phyloP scores from a whole-genome alignment of 176 grass and related monocot genomes.

The Triticum turgidum region DNA sequence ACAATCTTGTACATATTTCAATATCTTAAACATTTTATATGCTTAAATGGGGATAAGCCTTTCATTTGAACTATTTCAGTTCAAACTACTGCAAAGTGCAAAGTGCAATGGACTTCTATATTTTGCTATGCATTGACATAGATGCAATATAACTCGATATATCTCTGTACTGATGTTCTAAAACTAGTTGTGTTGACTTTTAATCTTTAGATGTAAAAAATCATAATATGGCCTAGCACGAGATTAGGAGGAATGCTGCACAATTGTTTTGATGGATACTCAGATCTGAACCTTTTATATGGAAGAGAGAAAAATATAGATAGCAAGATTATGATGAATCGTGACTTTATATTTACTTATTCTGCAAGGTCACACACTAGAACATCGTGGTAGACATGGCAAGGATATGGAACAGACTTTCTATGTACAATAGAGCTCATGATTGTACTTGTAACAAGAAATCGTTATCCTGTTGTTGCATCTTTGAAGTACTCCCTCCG shows the following conservation, averaged over 20 bases:
- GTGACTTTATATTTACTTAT: background rate
- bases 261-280: background rate
- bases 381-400: too few relatives aligned
- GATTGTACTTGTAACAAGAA: constrained; percentile 65
- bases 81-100: constrained; percentile 10
- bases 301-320: background rate
- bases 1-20: background rate
- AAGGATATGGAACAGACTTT: background rate
- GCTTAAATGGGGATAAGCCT: background rate
- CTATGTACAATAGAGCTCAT: background rate
- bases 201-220: background rate
- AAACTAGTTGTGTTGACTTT: background rate
- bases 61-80: background rate
- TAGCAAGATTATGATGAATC: background rate
- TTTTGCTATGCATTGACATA: background rate
- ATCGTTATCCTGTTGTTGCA: background rate
- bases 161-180: background rate
- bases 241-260: background rate
- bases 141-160: background rate
- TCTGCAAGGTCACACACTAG: background rate
- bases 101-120: background rate
- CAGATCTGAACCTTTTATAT: background rate
- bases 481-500: background rate
- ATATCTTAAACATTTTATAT: background rate
- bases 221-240: background rate